Base-by-base conservation (phyloP, 805 yeast genomes). In the Ogataea saltuana region DNA sequence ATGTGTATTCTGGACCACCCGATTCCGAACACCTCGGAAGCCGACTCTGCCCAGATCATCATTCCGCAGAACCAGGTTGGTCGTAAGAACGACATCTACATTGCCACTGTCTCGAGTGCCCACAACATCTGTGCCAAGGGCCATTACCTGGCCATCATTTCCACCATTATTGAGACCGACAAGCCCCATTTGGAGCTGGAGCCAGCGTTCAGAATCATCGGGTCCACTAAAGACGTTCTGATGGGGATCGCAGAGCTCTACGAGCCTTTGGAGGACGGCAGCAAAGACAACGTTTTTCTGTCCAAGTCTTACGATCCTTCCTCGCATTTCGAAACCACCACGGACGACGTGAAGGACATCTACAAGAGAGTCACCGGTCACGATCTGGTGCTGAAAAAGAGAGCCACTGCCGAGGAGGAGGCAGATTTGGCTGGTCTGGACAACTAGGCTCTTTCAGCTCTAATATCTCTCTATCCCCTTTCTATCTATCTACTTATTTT, bases 21-120 rank as follows among this genome's bases (percentile, higher is more conserved):
- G 25, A 75, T 93, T 39, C 86, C 96, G 32, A 78, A 78, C 60
- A 88, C 96, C 6, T 71, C 76, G 49, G 85, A 86, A 58, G 81
- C 85, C 44, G 97, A 89, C 65, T 90, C 97, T 3, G 77, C 87
- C 35, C 99, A 93, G 71, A 83, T 93, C 54, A 88, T 93, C 64
- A 88, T 93, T 50, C 98, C 99, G 18, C 99, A 95, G 68, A 88
- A 89, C 67, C 98, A 93, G 67, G 88, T 88, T 41, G 85, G 81
- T 45, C 82, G 99, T 58, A 86, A 88, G 67, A 85, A 90, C 64
- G 99, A 93, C 65, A 93, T 93, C 51, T 93, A 93, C 67, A 79
- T 93, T 57, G 97, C 99, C 1, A 85, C 88, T 21, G 75, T 93
- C 41, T 88, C 97, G 3, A 80, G 85, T 50, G 83, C 88, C 33